Base-by-base conservation (phyloP, 2,329 filamentous ascomycete species). In the Aschersonia sp. region DNA sequence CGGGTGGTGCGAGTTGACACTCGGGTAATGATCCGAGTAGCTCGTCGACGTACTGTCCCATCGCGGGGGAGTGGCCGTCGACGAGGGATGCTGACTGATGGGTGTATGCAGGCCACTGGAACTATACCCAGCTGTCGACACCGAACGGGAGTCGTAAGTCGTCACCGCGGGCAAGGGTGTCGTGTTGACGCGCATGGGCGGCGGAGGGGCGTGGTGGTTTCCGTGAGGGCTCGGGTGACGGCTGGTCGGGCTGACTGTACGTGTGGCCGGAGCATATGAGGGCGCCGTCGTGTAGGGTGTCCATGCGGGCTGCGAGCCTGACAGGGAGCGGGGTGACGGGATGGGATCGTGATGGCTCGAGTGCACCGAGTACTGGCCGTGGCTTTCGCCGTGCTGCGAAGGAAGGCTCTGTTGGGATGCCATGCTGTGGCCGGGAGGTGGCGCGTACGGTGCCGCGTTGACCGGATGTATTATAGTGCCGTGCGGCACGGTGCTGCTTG, bases 281-380 rank as follows among this genome's bases (percentile, higher is more conserved):
- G 61, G 55, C 5, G 58, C 55, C 2, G 64, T 54, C 10, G 66
- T 61, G 55, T 75, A 76, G 0, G 67, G 59, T 1, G 63, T 63
- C 75, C 75, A 78, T n/a, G 64, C 63, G 1, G 70, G 61, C 4
- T 69, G 64, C 1, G 67, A 68, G 2, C 71, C 71, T 0, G 71
- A 66, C 2, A 78, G 61, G 2, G 74, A 74, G 1, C 75, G 65
- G 0, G 75, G 74, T 6, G 74, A 78, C 0, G 72, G 65, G 31
- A 78, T 67, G 4, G 68, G 62, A 43, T 77, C 73, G 43, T 72
- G 65, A 42, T 74, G 69, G 54, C 66, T 53, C 58, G 68, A 47
- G 56, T 64, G 54, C 61, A 72, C 51, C 60, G 69, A 48, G 62
- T 67, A 69, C 31, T 65, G 65, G 32, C 55, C 48, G 48, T 66